Conservation (phyloP, 805 yeast species). For the Ogataea ramenticola region DNA sequence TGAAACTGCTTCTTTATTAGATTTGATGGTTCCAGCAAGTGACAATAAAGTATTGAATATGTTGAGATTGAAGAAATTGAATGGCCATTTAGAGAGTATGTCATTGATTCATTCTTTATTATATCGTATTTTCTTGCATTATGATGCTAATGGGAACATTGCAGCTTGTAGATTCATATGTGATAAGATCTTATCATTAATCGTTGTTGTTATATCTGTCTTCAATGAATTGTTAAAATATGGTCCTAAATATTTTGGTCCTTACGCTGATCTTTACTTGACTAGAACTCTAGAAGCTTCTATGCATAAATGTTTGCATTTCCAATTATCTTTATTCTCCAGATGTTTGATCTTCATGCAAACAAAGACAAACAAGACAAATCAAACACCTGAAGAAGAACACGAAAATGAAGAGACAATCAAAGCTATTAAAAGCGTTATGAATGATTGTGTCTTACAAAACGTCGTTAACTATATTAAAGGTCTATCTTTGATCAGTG, state of each 20-base stretch:
- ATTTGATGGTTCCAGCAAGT: conserved; percentile 17
- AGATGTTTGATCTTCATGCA: conserved; percentile 24
- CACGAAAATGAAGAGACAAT: conserved; percentile 3
- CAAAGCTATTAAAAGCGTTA: conserved; percentile 12
- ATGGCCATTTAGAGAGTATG: conserved; percentile 18
- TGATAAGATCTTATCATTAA: conserved; percentile 25
- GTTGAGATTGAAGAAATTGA: conserved; percentile 14
- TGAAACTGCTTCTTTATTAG: neutral
- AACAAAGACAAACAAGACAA: too few species aligned
- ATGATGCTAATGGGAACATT: conserved; percentile 26
- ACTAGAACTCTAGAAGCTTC: conserved; percentile 30
- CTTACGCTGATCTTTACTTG: conserved; percentile 31
- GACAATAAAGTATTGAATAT: conserved; percentile 15
- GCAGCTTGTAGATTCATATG: conserved; percentile 31
- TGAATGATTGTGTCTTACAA: conserved; percentile 14
- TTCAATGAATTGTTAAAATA: conserved; percentile 29
- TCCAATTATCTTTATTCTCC: conserved; percentile 18
- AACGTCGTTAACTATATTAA: conserved; percentile 35
- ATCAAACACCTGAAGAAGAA: conserved; percentile 2
- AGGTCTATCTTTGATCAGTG: conserved; percentile 40
- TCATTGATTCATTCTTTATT: conserved; percentile 32
- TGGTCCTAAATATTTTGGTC: conserved; percentile 21
- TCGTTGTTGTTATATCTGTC: conserved; percentile 28
- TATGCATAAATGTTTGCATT: conserved; percentile 31
- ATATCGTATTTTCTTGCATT: conserved; percentile 35